phyloP scores from a whole-genome alignment of 1,284 basidiomycete genomes.

The Leccinum subrobustum region DNA sequence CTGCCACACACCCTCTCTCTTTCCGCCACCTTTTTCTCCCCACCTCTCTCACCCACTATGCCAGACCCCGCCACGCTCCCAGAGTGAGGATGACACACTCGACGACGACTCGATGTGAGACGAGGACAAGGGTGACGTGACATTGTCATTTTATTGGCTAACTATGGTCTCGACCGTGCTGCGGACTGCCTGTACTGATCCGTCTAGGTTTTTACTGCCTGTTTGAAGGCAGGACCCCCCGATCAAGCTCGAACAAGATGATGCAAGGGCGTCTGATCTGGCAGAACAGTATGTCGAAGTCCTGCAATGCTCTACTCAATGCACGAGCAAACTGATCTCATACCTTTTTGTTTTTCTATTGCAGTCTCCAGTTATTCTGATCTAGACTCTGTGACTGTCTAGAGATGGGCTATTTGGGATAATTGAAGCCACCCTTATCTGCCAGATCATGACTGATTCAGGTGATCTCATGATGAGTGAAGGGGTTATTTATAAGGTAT shows the following conservation, averaged over 20 bases:
- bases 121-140: neutral
- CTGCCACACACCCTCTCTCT: too few relatives aligned
- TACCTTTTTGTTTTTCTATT: constrained; percentile 11
- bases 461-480: constrained; percentile 90
- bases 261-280: constrained; percentile 67
- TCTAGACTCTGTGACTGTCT: constrained; percentile 58
- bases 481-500: constrained; percentile 75
- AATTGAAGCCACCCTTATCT: constrained; percentile 75
- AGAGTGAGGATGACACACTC: too few relatives aligned
- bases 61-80: too few relatives aligned
- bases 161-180: too few relatives aligned
- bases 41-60: too few relatives aligned
- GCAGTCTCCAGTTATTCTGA: constrained; percentile 77
- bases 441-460: constrained; percentile 75
- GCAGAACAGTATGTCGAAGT: constrained; percentile 50
- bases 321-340: neutral
- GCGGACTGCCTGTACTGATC: too few relatives aligned
- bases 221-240: constrained; percentile 94
- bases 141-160: too few relatives aligned
- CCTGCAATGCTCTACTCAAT: neutral
- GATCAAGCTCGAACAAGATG: constrained; percentile 77
- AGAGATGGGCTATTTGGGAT: constrained; percentile 74
- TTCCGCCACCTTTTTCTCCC: too few relatives aligned
- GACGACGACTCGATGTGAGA: too few relatives aligned
- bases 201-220: constrained; percentile 70